Percentiles rank a stretch among this genome's conserved stretches.
Conservation (phyloP, 2,329 filamentous ascomycete species). For the Harringtonia aguacate region DNA sequence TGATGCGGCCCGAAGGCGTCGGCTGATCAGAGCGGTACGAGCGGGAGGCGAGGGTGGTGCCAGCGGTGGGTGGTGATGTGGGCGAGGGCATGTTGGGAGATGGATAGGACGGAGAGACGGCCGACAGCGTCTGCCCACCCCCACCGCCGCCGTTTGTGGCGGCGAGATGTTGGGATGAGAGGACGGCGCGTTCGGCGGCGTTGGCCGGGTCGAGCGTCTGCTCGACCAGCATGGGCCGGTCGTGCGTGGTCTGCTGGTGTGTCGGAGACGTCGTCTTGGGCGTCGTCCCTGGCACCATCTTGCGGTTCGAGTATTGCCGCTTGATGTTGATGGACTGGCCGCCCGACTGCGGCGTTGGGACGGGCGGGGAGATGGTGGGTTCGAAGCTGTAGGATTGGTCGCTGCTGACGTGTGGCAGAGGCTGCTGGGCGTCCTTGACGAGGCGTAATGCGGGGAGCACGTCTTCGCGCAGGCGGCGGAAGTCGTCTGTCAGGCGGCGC, state of each 20-base stretch:
- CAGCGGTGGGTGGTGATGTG: conserved; percentile 52
- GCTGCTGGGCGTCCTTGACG: conserved; percentile 84
- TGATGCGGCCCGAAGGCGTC: conserved; percentile 43
- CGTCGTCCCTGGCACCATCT: conserved; percentile 52
- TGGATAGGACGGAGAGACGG: conserved; percentile 42
- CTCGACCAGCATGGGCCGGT: conserved; percentile 47
- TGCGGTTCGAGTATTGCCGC: conserved; percentile 66
- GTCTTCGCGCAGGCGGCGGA: conserved; percentile 79
- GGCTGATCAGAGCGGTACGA: conserved; percentile 49
- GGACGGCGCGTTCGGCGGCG: conserved; percentile 55
- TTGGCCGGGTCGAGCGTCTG: conserved; percentile 58
- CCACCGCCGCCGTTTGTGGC: conserved; percentile 56
- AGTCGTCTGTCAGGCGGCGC: conserved; percentile 76
- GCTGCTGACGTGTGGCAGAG: conserved; percentile 51
- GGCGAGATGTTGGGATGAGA: conserved; percentile 59
- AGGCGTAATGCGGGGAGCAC: conserved; percentile 82
- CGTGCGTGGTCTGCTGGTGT: conserved; percentile 57
- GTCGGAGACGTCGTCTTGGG: conserved; percentile 72
- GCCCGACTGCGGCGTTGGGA: conserved; percentile 25
- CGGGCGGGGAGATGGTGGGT: conserved; percentile 10
- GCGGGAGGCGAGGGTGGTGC: conserved; percentile 45
- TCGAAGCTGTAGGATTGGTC: conserved; percentile 34
- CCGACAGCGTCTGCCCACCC: conserved; percentile 35
- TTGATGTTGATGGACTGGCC: conserved; percentile 48
- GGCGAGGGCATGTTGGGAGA: conserved; percentile 61